phyloP scores from a whole-genome alignment of 306 rosid genomes.

The Canavalia ensiformis region DNA sequence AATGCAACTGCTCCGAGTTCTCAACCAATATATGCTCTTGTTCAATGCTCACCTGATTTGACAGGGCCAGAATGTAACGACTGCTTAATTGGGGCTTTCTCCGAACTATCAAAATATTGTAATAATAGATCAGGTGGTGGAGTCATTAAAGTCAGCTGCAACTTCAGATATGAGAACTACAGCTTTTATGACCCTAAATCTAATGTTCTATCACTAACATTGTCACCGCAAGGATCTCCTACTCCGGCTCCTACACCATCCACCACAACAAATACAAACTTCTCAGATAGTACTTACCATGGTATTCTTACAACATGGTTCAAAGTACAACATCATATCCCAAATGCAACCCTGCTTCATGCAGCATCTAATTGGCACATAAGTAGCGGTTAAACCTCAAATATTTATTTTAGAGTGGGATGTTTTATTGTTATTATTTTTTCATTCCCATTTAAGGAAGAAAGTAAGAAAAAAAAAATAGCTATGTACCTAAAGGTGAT shows the following conservation, averaged over 20 bases:
- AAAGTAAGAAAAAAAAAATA: background rate
- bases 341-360: too few species aligned
- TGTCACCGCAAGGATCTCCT: slow-evolving; percentile 4
- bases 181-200: slow-evolving; percentile 14
- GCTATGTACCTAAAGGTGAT: background rate
- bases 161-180: slow-evolving; percentile 18
- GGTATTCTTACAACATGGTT: background rate
- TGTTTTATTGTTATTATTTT: background rate
- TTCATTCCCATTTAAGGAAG: background rate
- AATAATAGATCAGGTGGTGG: background rate
- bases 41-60: slow-evolving; percentile 59
- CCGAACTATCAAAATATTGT: slow-evolving; percentile 9
- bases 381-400: background rate
- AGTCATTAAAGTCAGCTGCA: slow-evolving; percentile 45
- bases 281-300: background rate
- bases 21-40: slow-evolving; percentile 40
- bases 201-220: background rate
- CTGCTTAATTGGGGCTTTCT: slow-evolving; percentile 33
- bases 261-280: background rate
- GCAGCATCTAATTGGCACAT: background rate
- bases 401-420: background rate
- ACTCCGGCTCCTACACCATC: slow-evolving; percentile 15
- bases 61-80: slow-evolving; percentile 19
- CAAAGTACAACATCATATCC: background rate
- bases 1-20: background rate